These are phyloP conservation scores for Zygnema circumcarinatum DNA, from an alignment of 139 green algal genomes.

Conservation along the genomic window DNA sequence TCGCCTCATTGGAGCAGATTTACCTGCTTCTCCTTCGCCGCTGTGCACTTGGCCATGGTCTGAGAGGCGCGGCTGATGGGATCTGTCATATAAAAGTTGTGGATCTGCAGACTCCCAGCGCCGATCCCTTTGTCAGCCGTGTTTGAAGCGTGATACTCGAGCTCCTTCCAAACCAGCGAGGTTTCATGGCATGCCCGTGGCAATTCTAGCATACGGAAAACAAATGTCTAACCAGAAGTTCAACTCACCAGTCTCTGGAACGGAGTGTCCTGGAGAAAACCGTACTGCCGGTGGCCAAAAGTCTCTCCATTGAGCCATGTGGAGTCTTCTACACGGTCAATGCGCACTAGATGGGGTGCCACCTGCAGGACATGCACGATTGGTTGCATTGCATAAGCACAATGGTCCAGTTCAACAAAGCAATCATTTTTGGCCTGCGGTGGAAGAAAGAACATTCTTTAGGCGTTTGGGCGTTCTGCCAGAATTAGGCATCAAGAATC, in stretches of 20 bases:
- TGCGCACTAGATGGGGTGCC: slow-evolving; percentile 51
- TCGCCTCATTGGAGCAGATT: too few species aligned
- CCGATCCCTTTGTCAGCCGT: background rate
- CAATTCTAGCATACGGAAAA: background rate
- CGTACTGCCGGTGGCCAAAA: slow-evolving; percentile 54
- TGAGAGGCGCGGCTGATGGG: slow-evolving; percentile 83
- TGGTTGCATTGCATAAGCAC: background rate
- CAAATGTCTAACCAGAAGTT: background rate
- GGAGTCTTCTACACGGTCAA: slow-evolving; percentile 72
- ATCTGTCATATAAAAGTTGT: slow-evolving; percentile 98
- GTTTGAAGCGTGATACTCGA: background rate
- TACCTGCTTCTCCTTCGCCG: slow-evolving; percentile 45
- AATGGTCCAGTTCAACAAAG: too few species aligned
- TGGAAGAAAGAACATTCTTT: background rate
- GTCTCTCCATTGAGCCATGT: slow-evolving; percentile 87
- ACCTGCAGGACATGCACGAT: slow-evolving; percentile 10
- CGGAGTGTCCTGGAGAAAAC: slow-evolving; percentile 46
- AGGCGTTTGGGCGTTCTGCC: background rate
- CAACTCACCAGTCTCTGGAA: slow-evolving; percentile 73
- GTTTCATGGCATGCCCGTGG: background rate
- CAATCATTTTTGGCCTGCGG: too few species aligned
- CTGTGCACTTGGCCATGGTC: slow-evolving; percentile 86
- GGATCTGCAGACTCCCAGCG: slow-evolving; percentile 27
- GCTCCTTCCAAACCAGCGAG: background rate
- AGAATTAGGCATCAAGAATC: too few species aligned